phyloP scores from a whole-genome alignment of 169 alveolate genomes.

The Amoebophrya sp. region DNA sequence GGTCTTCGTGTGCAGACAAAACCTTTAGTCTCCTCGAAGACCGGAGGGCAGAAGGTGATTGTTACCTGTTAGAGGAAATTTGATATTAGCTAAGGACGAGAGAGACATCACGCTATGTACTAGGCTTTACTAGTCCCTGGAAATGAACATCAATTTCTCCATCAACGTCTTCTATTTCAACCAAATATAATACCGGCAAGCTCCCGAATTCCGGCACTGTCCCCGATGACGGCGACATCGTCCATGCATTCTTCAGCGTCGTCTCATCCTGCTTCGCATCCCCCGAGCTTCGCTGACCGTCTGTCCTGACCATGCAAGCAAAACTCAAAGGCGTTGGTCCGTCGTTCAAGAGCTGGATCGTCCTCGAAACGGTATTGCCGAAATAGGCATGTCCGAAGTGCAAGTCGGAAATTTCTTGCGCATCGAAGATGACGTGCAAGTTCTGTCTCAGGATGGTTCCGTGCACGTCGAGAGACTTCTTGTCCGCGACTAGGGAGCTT shows the following conservation, averaged over 20 bases:
- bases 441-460: slow-evolving; percentile 1
- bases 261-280: not conserved
- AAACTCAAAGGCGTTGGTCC: not conserved
- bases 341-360: not conserved
- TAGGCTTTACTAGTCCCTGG: too few species aligned
- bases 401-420: not conserved
- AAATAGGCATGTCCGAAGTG: not conserved
- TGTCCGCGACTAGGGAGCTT: not conserved
- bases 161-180: too few species aligned
- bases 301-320: not conserved
- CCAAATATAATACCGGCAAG: too few species aligned
- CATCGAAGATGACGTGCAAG: slow-evolving; percentile 16
- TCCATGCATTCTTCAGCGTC: not conserved
- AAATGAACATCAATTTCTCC: too few species aligned
- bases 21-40: not conserved
- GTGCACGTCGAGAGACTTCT: not conserved
- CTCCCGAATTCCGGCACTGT: not conserved
- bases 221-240: not conserved
- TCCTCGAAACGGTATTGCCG: not conserved
- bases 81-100: too few species aligned
- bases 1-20: not conserved
- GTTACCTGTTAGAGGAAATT: too few species aligned
- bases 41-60: not conserved
- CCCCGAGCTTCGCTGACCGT: not conserved
- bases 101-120: too few species aligned